A percentile compares a stretch with the other conserved stretches of the same genome.
Evolutionary conservation across 257 asterid genomes (phyloP).

Genomic region (Anisodus acutangulus): DNA sequence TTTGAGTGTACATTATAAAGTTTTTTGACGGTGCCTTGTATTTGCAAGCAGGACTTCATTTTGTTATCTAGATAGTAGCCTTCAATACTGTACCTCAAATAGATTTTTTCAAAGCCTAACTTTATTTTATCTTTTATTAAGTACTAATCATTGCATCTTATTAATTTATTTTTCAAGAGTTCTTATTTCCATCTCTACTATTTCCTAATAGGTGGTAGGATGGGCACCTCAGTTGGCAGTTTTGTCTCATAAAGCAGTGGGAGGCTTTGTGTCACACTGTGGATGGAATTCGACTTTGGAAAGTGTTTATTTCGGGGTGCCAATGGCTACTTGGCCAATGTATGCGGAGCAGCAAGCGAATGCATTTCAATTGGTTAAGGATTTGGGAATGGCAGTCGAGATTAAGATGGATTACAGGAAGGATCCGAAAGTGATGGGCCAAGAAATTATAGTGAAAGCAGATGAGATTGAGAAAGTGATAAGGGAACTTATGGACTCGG

Average conservation of each 20-base stretch:
- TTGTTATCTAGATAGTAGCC: too few species aligned
- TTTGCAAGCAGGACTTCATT: too few species aligned
- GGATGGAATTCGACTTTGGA: not conserved
- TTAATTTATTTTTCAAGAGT: too few species aligned
- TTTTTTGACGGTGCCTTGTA: too few species aligned
- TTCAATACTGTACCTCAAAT: too few species aligned
- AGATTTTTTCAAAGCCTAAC: too few species aligned
- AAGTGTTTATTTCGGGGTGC: not conserved
- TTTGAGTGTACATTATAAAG: too few species aligned
- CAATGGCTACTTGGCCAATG: not conserved
- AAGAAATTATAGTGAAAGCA: conserved; percentile 42
- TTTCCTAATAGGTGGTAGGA: not conserved
- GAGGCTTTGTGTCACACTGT: not conserved
- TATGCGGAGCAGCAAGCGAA: not conserved
- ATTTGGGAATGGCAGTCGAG: not conserved
- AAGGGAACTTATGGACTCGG: conserved; percentile 43
- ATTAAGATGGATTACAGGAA: not conserved
- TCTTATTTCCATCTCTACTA: too few species aligned
- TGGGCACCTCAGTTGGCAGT: not conserved
- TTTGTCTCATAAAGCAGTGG: not conserved
- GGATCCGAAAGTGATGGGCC: not conserved
- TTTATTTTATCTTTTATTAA: too few species aligned
- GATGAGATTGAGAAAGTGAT: conserved; percentile 49
- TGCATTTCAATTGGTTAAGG: not conserved
- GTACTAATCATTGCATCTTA: too few species aligned